A percentile compares a stretch with the other conserved stretches of the same genome.
Evolutionary conservation across 805 yeast species (phyloP).

Genomic region (Clavispora santaluciae): DNA sequence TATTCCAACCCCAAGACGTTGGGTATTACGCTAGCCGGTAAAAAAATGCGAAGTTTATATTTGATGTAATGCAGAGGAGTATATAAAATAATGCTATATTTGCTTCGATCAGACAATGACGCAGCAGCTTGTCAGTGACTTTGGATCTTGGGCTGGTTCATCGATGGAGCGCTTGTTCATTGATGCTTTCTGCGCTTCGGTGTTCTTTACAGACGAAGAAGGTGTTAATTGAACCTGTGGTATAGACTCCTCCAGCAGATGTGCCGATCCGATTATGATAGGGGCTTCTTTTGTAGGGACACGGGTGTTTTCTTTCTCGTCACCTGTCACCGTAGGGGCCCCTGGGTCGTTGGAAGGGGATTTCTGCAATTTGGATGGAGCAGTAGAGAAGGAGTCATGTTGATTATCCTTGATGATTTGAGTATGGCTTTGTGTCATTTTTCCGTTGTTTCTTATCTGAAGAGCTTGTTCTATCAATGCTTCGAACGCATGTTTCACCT

Average conservation of each 20-base stretch:
- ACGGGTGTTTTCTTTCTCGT: too few species aligned
- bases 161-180: not conserved
- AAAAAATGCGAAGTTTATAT: not conserved
- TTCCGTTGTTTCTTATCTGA: not conserved
- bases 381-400: too few species aligned
- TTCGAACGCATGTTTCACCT: constrained; percentile 25
- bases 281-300: not conserved
- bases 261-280: not conserved
- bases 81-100: not conserved
- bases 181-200: too few species aligned
- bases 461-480: constrained; percentile 18
- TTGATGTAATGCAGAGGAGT: not conserved
- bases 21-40: not conserved
- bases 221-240: too few species aligned
- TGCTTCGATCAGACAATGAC: not conserved
- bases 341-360: not conserved
- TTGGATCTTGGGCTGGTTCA: not conserved
- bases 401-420: too few species aligned
- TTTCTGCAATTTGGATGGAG: not conserved
- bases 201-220: too few species aligned
- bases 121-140: not conserved
- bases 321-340: too few species aligned
- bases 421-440: too few species aligned
- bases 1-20: too few species aligned
- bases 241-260: not conserved